Base-by-base conservation (phyloP, 345 rosid species). In the Salix exigua region DNA sequence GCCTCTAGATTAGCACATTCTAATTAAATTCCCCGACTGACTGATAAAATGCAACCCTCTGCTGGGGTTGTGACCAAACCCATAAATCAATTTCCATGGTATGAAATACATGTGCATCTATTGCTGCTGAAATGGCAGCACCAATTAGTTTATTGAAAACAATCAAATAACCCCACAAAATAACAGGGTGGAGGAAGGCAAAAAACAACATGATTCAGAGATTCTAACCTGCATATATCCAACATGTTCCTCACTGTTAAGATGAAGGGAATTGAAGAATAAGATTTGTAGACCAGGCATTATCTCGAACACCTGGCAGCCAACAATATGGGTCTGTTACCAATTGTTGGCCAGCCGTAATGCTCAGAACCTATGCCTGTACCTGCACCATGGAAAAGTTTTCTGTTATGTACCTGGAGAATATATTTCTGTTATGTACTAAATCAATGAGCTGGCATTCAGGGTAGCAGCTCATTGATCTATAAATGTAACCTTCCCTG, bases 171-270 rank as follows among this genome's bases (percentile, higher is more conserved):
- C 23, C 66, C 23, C 55, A 61, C 6, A 26, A 44, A 62, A 62
- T 14, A 19, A 50, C 25, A 30, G 21, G 19, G 30, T 23, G 18
- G 4, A 63, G 19, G 21, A 51, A 70, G 10, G 28, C 5, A 1
- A 21, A 10, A 7, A 10, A 21, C 60, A 14, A 53, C 26, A 21
- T 7, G 26, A 23, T 58, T 18, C n/a, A 55, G 25, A 55, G 62
- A 55, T 5, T 67, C 81, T 84, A 78, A 96, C 99, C 98, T 96
- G 99, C 99, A 96, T 96, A 82, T 86, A 93, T 76, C 99, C 99
- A 72, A 82, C 85, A 85, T 79, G 89, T 81, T 96, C 98, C 86
- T 96, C 99, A 4, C 97, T 31, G 33, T 31, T 31, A 31, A 31
- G 33, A 31, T 31, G 33, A 31, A 31, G 33, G 33, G 33, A 31